Evolutionary conservation across 805 yeast species (phyloP), one percentile per base, ranked within the genome.

Genomic region (Isabelozyma rhagii): DNA sequence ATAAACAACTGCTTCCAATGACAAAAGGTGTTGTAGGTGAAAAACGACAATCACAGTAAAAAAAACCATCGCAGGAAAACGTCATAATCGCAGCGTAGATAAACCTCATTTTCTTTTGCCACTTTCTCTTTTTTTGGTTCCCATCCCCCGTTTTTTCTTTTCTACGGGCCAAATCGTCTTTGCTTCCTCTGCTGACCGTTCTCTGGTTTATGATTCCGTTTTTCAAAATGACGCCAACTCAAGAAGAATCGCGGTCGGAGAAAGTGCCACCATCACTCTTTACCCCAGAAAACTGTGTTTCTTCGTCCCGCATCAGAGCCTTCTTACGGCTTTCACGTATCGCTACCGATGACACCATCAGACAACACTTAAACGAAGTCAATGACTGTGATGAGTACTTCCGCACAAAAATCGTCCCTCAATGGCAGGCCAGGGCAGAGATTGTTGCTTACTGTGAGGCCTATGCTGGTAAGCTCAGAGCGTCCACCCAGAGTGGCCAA

Each of bases 271-370:
- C 36, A 31, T 31, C 36, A 13, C 36, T 31, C 3, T 31, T 31
- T 7, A 54, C 67, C 0, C 63, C 69, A 3, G 67, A 65, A n/a
- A 69, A 64, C 48, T 74, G 79, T 56, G 50, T 55, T 11, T 57
- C 71, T 8, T 63, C 71, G 9, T 48, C 68, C 5, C 52, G 77
- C 29, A 60, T 73, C 47, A 56, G 74, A 44, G 70, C 68, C 21
- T 74, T 74, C 55, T 62, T 74, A 13, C 60, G 68, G 6, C 62
- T 67, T n/a, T 72, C 77, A 4, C 52, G 79, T 38, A 51, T 65
- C 10, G 68, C 71, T 21, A 62, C 74, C n/a, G 79, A 74, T 55
- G 79, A 74, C 52, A 57, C 69, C 17, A 62, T 74, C 34, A 57
- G 60, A 14, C 71, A 69, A 41, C 78, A 72, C 53, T 55, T 74